These are phyloP conservation scores for Stephanodiscus triporus DNA, from an alignment of 108 stramenopile species.

Conservation along the genomic window DNA sequence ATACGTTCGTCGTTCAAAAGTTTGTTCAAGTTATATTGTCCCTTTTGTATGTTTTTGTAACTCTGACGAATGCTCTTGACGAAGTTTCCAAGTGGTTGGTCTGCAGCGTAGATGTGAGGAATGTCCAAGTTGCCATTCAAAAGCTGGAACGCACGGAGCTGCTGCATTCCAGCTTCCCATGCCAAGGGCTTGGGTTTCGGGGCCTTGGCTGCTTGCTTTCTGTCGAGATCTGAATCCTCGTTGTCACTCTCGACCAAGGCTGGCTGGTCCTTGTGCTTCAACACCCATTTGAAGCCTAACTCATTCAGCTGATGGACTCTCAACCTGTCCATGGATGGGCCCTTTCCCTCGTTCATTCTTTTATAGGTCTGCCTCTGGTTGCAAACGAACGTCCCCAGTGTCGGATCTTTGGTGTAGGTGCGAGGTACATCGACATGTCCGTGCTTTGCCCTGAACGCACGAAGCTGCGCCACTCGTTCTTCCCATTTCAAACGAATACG, in stretches of 20 bases:
- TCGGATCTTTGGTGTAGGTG: slow-evolving; percentile 18
- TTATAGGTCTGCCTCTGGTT: slow-evolving; percentile 26
- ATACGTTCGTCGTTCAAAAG: slow-evolving; percentile 7
- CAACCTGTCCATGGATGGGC: slow-evolving; percentile 14
- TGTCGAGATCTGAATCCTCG: not conserved
- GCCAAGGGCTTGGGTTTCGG: slow-evolving; percentile 10
- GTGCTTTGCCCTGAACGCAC: slow-evolving; percentile 21
- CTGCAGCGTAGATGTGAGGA: slow-evolving; percentile 21
- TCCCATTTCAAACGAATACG: slow-evolving; percentile 27
- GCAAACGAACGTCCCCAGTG: slow-evolving; percentile 23
- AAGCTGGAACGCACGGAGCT: slow-evolving; percentile 14
- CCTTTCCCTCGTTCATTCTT: slow-evolving; percentile 28
- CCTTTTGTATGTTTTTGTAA: slow-evolving; percentile 27
- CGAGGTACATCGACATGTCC: slow-evolving; percentile 35
- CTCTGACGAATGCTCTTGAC: slow-evolving; percentile 27
- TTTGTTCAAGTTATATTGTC: slow-evolving; percentile 9
- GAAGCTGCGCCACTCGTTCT: slow-evolving; percentile 16
- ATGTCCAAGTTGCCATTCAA: slow-evolving; percentile 11
- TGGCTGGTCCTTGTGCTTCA: slow-evolving; percentile 18
- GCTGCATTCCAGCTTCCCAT: slow-evolving; percentile 14
- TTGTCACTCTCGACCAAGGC: slow-evolving; percentile 17
- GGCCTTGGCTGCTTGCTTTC: not conserved
- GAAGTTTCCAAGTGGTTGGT: slow-evolving; percentile 29
- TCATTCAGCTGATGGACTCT: slow-evolving; percentile 12
- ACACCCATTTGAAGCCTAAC: slow-evolving; percentile 17